These are phyloP conservation scores for Chlorokybus atmophyticus DNA, from an alignment of 139 green algal genomes.

Conservation along the genomic window DNA sequence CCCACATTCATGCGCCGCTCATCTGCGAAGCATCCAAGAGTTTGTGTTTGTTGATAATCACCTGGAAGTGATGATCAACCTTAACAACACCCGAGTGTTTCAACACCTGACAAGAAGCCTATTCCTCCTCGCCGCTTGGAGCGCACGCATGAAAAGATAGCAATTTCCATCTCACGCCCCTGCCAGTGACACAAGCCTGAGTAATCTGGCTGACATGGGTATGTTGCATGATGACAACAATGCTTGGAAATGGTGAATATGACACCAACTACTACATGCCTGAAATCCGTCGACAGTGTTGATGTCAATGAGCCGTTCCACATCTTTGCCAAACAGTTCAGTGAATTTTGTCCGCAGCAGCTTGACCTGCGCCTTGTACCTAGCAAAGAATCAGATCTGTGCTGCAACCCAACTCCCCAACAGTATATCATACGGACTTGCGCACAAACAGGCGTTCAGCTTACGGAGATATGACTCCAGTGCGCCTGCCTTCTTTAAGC, in stretches of 20 bases:
- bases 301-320: constrained; percentile 59
- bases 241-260: background rate
- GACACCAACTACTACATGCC: no score
- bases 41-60: no score
- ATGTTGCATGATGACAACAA: constrained; percentile 4
- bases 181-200: constrained; percentile 32
- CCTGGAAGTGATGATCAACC: no score
- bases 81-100: no score
- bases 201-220: no score
- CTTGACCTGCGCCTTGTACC: constrained; percentile 40
- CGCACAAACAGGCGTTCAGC: background rate
- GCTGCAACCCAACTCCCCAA: no score
- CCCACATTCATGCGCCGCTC: constrained; percentile 82
- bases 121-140: constrained; percentile 9
- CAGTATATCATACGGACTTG: background rate
- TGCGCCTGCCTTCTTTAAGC: constrained; percentile 32
- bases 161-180: constrained; percentile 79
- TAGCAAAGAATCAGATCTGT: no score
- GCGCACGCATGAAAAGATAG: constrained; percentile 64
- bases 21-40: no score
- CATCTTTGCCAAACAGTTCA: constrained; percentile 42
- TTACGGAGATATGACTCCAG: constrained; percentile 28
- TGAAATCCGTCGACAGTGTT: constrained; percentile 87
- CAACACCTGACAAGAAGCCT: no score
- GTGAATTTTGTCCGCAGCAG: constrained; percentile 43